Base-by-base conservation (phyloP, 352 stramenopile species). In the Phytophthora hibernalis region DNA sequence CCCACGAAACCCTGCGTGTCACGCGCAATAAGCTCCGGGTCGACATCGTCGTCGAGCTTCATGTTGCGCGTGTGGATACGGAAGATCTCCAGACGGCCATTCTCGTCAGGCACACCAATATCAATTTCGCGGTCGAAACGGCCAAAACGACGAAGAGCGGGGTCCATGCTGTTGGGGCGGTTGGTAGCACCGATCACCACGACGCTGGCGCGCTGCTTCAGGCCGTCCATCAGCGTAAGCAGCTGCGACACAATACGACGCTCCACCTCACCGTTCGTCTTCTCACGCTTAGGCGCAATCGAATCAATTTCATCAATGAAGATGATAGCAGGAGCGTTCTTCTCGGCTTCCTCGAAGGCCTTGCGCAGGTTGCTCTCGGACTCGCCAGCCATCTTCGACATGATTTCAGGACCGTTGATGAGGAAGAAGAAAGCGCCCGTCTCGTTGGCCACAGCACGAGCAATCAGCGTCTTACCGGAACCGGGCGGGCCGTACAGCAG, bases 301-400 rank as follows among this genome's bases (percentile, higher is more conserved):
- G 97, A 99, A 75, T 99, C 98, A 68, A 99, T 99, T 65, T 99
- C 98, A 82, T 99, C 98, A 76, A 99, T 99, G 72, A 99, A 99
- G 67, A 99, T 99, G 76, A 99, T 99, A n/a, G 97, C 93, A 20
- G 98, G 98, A 3, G 97, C 96, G 77, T 99, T 99, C 88, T 99
- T 99, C 82, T 99, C 97, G 0, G 98, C 97, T 76, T 99, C 96
- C 71, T 99, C 96, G 63, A 99, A 99, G 9, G 97, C 97, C 77
- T 99, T 99, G 40, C 97, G 89, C 54, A 97, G 52, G 77, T 98
- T 98, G 57, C 76, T 93, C 68, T 98, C 93, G 0, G 83, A 96
- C 70, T 98, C 95, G 48, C 95, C 95, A 2, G 92, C 90, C 93
- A 98, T 98, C 79, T 99, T 99, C 33, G 89, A 98, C 97, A 99